Base-by-base conservation (phyloP, 441 rosid genomes). In the Jatropha podagrica region DNA sequence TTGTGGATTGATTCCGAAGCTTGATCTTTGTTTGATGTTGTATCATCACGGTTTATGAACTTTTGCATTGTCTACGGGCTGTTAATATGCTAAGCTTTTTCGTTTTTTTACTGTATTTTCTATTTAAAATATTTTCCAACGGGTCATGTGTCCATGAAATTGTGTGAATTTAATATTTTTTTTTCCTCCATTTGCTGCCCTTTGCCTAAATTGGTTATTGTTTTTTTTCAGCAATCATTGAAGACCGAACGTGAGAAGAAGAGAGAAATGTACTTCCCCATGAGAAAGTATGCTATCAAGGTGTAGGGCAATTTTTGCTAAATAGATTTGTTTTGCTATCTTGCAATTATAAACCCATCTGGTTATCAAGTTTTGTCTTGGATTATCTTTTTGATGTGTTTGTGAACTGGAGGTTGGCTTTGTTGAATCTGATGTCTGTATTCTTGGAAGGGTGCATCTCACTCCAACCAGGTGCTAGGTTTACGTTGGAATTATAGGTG, bases 281-380 rank as follows among this genome's bases (percentile, higher is more conserved):
- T 76, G 81, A 77, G 85, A 66, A 82, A 79, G 79, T 82, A 82
- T 74, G 83, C 85, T 2, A 77, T 82, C 62, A 82, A 77, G 81
- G 85, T 75, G 23, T 82, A 82, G 77, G 75, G 10, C 46, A 4
- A 18, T 54, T 46, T 42, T 48, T 54, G 9, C 67, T 41, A 23
- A 17, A 18, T 65, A 79, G 63, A 56, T 11, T 60, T 1, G 56
- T 72, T 61, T 77, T 37, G 70, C 7, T 44, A 63, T 79, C 63
- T 69, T 77, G 74, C 72, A 48, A 2, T 42, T 54, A 59, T n/a
- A 74, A 72, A 69, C 74, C 73, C 13, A 27, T 71, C 23, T 49
- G 15, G 51, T 26, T 40, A 76, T 70, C 75, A 51, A 72, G 44
- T 77, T 82, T 80, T 71, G 79, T 46, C 10, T 66, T 62, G 58